Percentiles rank a stretch among this genome's conserved stretches.
Conservation (phyloP, 2,329 filamentous ascomycete species). For the Geosmithia putterillii region DNA sequence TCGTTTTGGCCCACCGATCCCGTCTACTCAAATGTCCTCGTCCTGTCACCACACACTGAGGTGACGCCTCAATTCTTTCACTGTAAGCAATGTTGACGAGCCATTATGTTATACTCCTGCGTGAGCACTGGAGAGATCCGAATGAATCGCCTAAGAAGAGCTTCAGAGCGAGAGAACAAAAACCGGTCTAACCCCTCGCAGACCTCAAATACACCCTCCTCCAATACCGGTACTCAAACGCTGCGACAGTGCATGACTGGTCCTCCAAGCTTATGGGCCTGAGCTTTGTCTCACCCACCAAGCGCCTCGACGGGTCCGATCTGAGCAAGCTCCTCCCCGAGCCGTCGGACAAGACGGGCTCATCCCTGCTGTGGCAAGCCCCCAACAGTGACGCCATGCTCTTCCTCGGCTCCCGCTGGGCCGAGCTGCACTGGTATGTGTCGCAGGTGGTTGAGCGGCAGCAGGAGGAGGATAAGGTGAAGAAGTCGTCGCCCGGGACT, state of each 20-base stretch:
- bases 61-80: conserved; percentile 74
- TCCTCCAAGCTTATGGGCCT: conserved; percentile 57
- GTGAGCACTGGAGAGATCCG: too few species aligned
- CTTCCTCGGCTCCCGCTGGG: conserved; percentile 78
- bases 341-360: conserved; percentile 14
- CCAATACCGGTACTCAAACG: conserved; percentile 60
- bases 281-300: conserved; percentile 62
- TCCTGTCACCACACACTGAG: conserved; percentile 73
- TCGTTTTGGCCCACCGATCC: conserved; percentile 70
- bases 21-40: conserved; percentile 59
- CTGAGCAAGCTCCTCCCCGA: conserved; percentile 38
- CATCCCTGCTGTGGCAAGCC: conserved; percentile 72
- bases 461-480: background rate
- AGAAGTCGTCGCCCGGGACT: conserved; percentile 12
- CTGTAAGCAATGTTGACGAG: conserved; percentile 30
- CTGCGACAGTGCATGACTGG: conserved; percentile 29
- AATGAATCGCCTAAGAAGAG: too few species aligned
- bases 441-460: conserved; percentile 44
- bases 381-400: conserved; percentile 74
- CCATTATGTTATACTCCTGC: background rate
- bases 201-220: conserved; percentile 67
- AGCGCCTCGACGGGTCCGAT: conserved; percentile 47
- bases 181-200: conserved; percentile 16
- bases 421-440: conserved; percentile 71
- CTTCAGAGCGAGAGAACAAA: background rate